Evolutionary conservation across 768 basidiomycete genomes (phyloP), one percentile per base, ranked within the genome.

Genomic region (Suillus bovinus): DNA sequence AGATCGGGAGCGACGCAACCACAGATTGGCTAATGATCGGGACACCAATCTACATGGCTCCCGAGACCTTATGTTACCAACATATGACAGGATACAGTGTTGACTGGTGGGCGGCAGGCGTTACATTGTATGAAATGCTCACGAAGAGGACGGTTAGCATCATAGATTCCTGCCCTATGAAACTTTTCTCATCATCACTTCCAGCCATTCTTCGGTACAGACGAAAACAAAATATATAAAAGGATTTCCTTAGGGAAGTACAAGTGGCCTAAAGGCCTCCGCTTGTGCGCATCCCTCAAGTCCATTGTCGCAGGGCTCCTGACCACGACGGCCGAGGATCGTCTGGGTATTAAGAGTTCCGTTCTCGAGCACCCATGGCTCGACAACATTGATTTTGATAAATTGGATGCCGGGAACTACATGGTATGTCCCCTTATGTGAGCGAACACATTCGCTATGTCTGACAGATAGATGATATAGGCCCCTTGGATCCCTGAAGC

Each of bases 61-160:
- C 86, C 0, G 86, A 88, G 66, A 59, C 76, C 38, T 64, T 65
- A n/a, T 61, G 67, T 61, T 59, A 63, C 49, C 68, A 74, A 22
- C 53, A 63, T 34, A 64, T 63, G 29, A 63, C 69, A n/a, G 72
- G 75, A 4, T 36, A 68, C 36, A 70, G 75, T 1, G 66, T 83
- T 11, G 86, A 88, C 69, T 86, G 85, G 85, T 87, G 82, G 79
- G 74, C 84, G 24, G 74, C 74, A 29, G 86, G 84, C 0, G 68
- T 81, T 13, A 74, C 80, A 27, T 66, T 86, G 29, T 87, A 77
- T 61, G 84, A 87, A 66, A 83, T 87, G 81, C 66, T 78, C 5
- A 79, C 81, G 5, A 70, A 76, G 39, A 71, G 70, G 59, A 64
- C 72, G 61, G 74, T 72, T 66, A 62, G 78, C 70, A 20, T n/a